Evolutionary conservation across 176 grass and related monocot genomes (phyloP), one percentile per base, ranked within the genome.

Genomic region (Elaeis guineensis): DNA sequence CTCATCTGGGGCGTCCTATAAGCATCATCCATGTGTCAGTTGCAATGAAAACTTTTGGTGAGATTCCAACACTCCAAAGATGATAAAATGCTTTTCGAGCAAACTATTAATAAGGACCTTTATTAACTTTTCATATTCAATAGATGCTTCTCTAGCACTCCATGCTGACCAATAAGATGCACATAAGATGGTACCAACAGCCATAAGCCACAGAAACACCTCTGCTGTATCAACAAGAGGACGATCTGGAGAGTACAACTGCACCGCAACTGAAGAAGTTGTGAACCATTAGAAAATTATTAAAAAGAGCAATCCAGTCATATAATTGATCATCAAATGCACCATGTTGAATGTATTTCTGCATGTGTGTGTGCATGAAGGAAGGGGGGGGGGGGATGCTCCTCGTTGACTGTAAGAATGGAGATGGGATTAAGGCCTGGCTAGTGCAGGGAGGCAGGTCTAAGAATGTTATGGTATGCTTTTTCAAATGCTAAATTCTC

Each of bases 141-240:
- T 80, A 62, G 75, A 65, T 58, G 84, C 84, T 75, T 98, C 93
- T 76, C 87, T 72, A 70, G 83, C 75, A 67, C 87, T 98, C 80
- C 84, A 98, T 44, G 93, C 87, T 30, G 93, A 91, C 93, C 93
- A 98, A 71, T 98, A 98, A 62, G 93, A 85, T 75, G 87, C 93
- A 66, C 93, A 90, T 58, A 98, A 69, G 72, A 98, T 86, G 21
- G 93, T 98, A 80, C 93, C 93, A 67, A 98, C 82, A 67, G 93
- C 93, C 93, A 98, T 92, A 65, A 98, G 81, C 93, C 93, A 98
- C 6, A 98, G 79, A 83, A 98, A 98, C 11, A 98, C 87, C 76
- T 98, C 93, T 4, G 93, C 93, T 2, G 84, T 89, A 85, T 98
- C 93, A 64, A 92, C 93, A 28, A 77, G 66, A 19, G 93, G 93